Evolutionary conservation across 257 asterid species (phyloP), one percentile per base, ranked within the genome.

Genomic region (Capsicum baccatum): DNA sequence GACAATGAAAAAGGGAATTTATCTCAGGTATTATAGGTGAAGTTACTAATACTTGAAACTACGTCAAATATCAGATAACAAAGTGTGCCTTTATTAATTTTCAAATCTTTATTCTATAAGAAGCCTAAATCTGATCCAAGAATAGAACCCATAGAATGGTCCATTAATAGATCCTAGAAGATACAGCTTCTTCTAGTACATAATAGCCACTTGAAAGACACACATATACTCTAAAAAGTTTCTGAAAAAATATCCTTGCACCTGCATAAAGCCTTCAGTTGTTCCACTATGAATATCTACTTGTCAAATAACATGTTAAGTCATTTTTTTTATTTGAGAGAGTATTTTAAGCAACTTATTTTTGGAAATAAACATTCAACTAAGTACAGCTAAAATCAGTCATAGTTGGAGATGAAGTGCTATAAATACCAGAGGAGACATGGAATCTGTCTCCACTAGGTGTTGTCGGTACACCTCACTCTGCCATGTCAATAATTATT

Each of bases 261-360:
- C 64, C 82, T 50, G 62, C 81, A 78, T 26, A 54, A 78, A 78
- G 26, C 82, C 50, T 54, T 74, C 81, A 52, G 47, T 76, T 14
- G 57, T 76, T 14, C 44, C 62, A 14, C 63, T 26, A 26, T 26
- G 64, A 14, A 54, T 52, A 54, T 52, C 48, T 52, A 54, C 33
- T 78, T 26, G 82, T 52, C 64, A 78, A 52, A 78, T 54, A 54
- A 13, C 21, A 3, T 78, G 54, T 54, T 54, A 26, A 78, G 5
- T 26, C 64, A n/a, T 16, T 47, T 16, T 3, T 70, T 17, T 5
- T 44, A 0, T 26, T 78, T 14, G 26, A 52, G 50, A 54, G 81
- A 26, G 26, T 78, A 78, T 54, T 76, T 13, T 33, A 52, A 78
- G 33, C 64, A 78, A 50, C 16, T 54, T 33, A 64, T 78, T 55